phyloP scores from a whole-genome alignment of 371 early-diverging fungal genomes.

The Rhizopus sp. region DNA sequence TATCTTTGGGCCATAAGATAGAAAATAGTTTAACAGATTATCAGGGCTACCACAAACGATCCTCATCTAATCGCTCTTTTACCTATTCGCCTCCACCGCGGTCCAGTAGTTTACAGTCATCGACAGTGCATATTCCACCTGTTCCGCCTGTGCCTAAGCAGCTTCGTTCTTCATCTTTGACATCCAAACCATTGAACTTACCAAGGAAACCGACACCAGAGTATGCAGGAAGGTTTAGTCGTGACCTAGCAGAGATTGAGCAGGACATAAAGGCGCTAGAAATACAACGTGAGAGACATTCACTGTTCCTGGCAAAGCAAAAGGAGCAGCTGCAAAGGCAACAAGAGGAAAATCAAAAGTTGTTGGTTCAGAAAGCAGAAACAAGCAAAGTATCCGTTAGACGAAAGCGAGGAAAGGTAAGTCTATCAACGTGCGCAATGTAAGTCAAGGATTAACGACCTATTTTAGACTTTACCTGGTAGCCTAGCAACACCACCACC shows the following conservation, averaged over 20 bases:
- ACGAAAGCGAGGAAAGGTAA: conserved; percentile 50
- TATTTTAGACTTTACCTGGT: conserved; percentile 48
- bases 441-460: neutral
- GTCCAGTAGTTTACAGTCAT: conserved; percentile 13
- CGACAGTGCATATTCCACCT: conserved; percentile 12
- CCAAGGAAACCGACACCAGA: conserved; percentile 2
- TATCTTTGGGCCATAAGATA: conserved; percentile 1
- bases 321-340: conserved; percentile 4
- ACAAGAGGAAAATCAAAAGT: conserved; percentile 4
- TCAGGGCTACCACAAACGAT: conserved; percentile 18
- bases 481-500: conserved; percentile 48
- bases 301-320: conserved; percentile 8
- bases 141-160: conserved; percentile 22
- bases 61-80: conserved; percentile 22
- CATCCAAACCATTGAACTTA: neutral
- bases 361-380: neutral
- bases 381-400: neutral
- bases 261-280: conserved; percentile 23
- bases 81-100: conserved; percentile 31
- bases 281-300: conserved; percentile 18
- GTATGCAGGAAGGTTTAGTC: neutral
- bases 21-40: conserved; percentile 13
- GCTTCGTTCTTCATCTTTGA: neutral
- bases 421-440: neutral
- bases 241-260: conserved; percentile 25